phyloP scores from a whole-genome alignment of 73 alveolate genomes.

The Breviolum minutum region DNA sequence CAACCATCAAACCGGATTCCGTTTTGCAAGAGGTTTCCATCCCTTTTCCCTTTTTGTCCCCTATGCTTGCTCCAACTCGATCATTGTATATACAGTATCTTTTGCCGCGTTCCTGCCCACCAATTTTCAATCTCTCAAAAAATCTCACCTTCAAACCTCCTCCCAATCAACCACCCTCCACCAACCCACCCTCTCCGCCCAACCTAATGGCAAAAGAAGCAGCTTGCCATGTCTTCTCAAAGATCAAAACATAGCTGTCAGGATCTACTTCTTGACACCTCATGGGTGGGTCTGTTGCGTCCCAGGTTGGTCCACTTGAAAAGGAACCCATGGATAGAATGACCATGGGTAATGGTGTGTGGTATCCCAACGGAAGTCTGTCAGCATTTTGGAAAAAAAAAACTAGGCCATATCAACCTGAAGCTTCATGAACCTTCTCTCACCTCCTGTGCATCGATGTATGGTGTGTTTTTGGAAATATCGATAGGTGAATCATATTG shows the following conservation, averaged over 20 bases:
- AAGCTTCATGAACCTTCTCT: too few relatives aligned
- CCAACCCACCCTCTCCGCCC: background rate
- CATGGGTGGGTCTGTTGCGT: background rate
- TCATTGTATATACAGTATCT: background rate
- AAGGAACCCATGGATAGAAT: background rate
- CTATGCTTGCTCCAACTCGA: background rate
- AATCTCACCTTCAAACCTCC: background rate
- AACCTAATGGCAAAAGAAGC: slow-evolving; percentile 18
- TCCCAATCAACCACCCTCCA: too few relatives aligned
- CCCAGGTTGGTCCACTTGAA: background rate
- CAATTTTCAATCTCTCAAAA: too few relatives aligned
- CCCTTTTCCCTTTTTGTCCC: too few relatives aligned
- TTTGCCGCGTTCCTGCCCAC: background rate
- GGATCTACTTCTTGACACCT: slow-evolving; percentile 29
- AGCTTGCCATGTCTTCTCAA: slow-evolving; percentile 8
- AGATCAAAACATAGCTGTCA: slow-evolving; percentile 1
- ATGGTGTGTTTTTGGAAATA: too few relatives aligned
- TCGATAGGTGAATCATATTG: too few relatives aligned
- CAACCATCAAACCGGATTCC: too few relatives aligned
- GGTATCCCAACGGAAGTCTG: too few relatives aligned
- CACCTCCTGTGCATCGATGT: too few relatives aligned
- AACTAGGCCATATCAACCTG: background rate
- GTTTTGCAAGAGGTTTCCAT: too few relatives aligned
- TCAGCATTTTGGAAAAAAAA: too few relatives aligned
- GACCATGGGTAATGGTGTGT: too few relatives aligned